Percentiles rank a stretch among this genome's conserved stretches.
phyloP scores from a whole-genome alignment of 2,329 filamentous ascomycete genomes.

The Endoconidiophora laricicola region DNA sequence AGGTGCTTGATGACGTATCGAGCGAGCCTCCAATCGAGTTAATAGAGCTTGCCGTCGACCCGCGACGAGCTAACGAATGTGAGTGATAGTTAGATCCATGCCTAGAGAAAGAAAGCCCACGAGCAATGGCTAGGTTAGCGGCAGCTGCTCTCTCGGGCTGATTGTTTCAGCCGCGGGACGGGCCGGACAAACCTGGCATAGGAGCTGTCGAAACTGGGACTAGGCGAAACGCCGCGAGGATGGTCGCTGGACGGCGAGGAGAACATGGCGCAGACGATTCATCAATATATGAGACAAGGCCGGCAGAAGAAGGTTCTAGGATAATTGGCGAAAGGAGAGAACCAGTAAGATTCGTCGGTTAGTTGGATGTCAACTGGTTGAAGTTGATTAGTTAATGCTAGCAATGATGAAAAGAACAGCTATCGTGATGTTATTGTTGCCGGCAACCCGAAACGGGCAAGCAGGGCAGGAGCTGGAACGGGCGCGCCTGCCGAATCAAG shows the following conservation, averaged over 20 bases:
- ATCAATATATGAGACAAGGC: no score
- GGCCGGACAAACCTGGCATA: conserved; percentile 3
- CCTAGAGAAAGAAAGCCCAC: background rate
- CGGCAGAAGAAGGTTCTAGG: background rate
- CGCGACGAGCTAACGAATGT: conserved; percentile 42
- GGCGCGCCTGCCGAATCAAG: no score
- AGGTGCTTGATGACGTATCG: conserved; percentile 46
- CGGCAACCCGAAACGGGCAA: background rate
- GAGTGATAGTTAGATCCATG: conserved; percentile 8
- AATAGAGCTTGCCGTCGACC: conserved; percentile 75
- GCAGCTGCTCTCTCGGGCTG: background rate
- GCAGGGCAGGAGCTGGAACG: no score
- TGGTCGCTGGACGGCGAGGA: conserved; percentile 6
- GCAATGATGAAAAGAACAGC: background rate
- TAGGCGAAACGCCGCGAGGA: conserved; percentile 9
- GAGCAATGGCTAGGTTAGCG: background rate
- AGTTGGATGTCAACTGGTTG: background rate
- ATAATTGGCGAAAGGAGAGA: background rate
- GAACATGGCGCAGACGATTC: conserved; percentile 3
- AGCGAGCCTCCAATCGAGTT: conserved; percentile 73
- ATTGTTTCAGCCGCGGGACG: background rate
- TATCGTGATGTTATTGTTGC: background rate
- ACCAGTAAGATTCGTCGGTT: background rate
- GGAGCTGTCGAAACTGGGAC: conserved; percentile 9
- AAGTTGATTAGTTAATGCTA: background rate